A percentile compares a stretch with the other conserved stretches of the same genome.
Evolutionary conservation across 1,284 basidiomycete genomes (phyloP).

Genomic region (Sporisorium scitamineum): DNA sequence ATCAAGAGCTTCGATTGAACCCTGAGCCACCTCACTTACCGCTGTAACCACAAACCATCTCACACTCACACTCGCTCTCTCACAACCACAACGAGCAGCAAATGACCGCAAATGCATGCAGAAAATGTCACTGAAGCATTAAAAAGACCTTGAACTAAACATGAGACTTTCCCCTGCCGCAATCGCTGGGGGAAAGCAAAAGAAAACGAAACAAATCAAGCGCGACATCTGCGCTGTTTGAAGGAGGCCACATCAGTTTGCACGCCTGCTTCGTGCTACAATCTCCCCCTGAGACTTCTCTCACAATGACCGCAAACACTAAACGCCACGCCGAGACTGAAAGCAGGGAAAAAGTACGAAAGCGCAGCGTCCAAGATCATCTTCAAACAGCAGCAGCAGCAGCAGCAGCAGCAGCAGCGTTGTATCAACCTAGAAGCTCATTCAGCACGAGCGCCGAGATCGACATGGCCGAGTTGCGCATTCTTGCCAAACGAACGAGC

Average conservation of each 20-base stretch:
- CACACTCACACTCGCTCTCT: not conserved
- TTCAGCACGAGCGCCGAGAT: slow-evolving; percentile 34
- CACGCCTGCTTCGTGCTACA: slow-evolving; percentile 43
- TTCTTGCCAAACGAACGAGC: slow-evolving; percentile 20
- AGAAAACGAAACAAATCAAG: slow-evolving; percentile 7
- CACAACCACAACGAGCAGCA: not conserved
- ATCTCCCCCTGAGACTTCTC: not conserved
- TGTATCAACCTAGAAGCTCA: slow-evolving; percentile 27
- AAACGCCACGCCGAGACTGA: not conserved
- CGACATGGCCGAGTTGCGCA: slow-evolving; percentile 26
- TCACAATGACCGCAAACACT: slow-evolving; percentile 4
- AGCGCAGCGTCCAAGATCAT: not conserved
- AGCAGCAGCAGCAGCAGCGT: slow-evolving; percentile 5
- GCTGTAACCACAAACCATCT: not conserved
- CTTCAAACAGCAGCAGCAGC: slow-evolving; percentile 10
- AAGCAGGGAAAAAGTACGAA: slow-evolving; percentile 4
- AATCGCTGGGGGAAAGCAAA: not conserved
- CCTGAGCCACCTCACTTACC: not conserved
- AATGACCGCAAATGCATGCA: not conserved
- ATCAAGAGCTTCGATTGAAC: not conserved
- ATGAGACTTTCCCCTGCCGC: not conserved
- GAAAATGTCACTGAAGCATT: not conserved
- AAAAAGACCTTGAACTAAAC: not conserved
- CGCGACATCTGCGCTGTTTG: not conserved
- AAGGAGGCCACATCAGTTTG: not conserved